Base-by-base conservation (phyloP, 306 rosid genomes). In the Cicer pinnatifidum region DNA sequence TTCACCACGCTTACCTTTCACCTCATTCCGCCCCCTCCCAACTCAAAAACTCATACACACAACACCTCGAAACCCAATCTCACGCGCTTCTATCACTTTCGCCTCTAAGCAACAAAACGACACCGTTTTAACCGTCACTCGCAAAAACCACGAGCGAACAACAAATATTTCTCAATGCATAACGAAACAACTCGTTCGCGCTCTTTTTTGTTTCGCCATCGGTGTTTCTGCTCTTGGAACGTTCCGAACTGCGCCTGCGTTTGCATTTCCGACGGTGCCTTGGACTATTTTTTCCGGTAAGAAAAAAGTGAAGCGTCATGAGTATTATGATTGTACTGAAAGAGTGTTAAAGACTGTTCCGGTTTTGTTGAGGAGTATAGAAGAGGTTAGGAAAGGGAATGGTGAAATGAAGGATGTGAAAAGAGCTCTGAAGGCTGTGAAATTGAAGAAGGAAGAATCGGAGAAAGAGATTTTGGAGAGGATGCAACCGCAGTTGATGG, bases 161-260 rank as follows among this genome's bases (percentile, higher is more conserved):
- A 76, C 11, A 47, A 37, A 16, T 58, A 0, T 84, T 63, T 72
- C 79, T n/a, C 72, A 76, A 48, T 64, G 76, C 79, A 15, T 86
- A 39, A 71, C 59, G 4, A 80, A 77, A 74, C 81, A 85, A 1
- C 44, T 87, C 4, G 65, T 76, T 12, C 81, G 78, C 48, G 74
- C 86, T n/a, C 20, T 89, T 41, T 80, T 91, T 23, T 93, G 90
- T 48, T 73, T 87, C 71, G 92, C 90, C 3, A 4, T 93, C 20
- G 89, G 94, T 3, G 83, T 83, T 63, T 63, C 89, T 59, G 81
- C 90, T 6, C 17, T 88, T 74, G 80, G 85, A 61, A 15, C 75
- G 10, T 58, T 73, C 75, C 82, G 79, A 37, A 67, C 35, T 75
- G 78, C 80, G 12, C 79, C 64, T 7, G 98, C 91, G 0, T 9